These are phyloP conservation scores for Microdochium nivale DNA, from an alignment of 2,329 filamentous ascomycete species.

Conservation along the genomic window DNA sequence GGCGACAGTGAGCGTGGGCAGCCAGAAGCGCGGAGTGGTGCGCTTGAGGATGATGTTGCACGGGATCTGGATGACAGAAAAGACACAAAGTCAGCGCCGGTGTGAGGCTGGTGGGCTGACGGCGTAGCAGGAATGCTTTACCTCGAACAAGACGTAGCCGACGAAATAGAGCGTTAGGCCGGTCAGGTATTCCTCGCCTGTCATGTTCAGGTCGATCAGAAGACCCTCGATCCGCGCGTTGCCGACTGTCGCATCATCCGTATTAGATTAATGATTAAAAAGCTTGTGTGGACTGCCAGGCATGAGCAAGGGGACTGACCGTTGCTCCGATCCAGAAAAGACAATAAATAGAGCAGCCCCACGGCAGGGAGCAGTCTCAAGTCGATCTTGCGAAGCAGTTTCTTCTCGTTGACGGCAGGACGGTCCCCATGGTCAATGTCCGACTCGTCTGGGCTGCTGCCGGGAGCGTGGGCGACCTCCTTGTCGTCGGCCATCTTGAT, in stretches of 20 bases:
- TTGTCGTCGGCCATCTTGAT: not conserved
- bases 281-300: too few relatives aligned
- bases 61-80: slow-evolving; percentile 32
- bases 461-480: not conserved
- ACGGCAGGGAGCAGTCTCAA: slow-evolving; percentile 41
- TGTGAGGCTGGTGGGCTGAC: not conserved
- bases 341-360: slow-evolving; percentile 45
- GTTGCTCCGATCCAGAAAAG: slow-evolving; percentile 50
- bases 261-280: too few relatives aligned
- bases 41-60: slow-evolving; percentile 55
- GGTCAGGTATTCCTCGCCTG: slow-evolving; percentile 55
- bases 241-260: slow-evolving; percentile 35
- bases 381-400: slow-evolving; percentile 49
- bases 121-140: slow-evolving; percentile 16
- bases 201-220: slow-evolving; percentile 40
- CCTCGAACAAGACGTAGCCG: slow-evolving; percentile 49
- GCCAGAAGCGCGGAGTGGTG: slow-evolving; percentile 48
- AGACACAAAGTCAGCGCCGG: not conserved
- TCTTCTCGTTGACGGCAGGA: slow-evolving; percentile 39
- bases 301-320: slow-evolving; percentile 30
- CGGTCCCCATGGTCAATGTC: not conserved
- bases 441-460: not conserved
- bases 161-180: slow-evolving; percentile 60
- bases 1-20: slow-evolving; percentile 45
- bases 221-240: slow-evolving; percentile 51